Evolutionary conservation across 768 basidiomycete species (phyloP), one percentile per base, ranked within the genome.

Genomic region (Lactarius tabidus): DNA sequence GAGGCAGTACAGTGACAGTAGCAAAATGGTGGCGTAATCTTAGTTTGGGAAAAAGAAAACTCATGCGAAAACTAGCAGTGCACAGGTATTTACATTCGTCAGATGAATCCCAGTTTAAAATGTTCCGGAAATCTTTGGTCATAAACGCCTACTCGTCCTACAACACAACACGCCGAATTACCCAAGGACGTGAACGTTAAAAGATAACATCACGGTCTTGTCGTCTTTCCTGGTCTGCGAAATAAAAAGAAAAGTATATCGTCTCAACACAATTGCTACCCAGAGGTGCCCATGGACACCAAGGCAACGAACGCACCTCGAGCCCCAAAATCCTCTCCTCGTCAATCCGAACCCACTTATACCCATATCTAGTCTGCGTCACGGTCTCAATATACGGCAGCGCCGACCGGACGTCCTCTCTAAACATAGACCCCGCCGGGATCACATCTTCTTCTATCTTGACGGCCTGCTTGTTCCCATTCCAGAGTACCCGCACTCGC

Each of bases 241-340:
- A 54, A 36, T 6, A n/a, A n/a, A n/a, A n/a, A n/a, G n/a, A n/a
- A n/a, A n/a, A n/a, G n/a, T n/a, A 31, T 4, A 33, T n/a, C n/a
- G n/a, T n/a, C n/a, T n/a, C n/a, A n/a, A n/a, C n/a, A n/a, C n/a
- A n/a, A n/a, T n/a, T n/a, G n/a, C n/a, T n/a, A n/a, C n/a, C n/a
- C n/a, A n/a, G 6, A 23, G 48, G 48, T 48, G n/a, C 12, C 9
- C 20, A 3, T 51, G 2, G 23, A 12, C 48, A 51, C 48, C 48
- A 17, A 48, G 26, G 14, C 23, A 26, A 26, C 12, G 14, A 8
- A 38, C 36, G 20, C 57, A 73, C 73, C 67, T 70, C 62, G 56
- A 75, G 53, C 12, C 74, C 74, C 39, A 75, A 60, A 36, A 75
- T 69, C 26, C 72, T 66, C 48, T 72, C 74, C 60, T 74, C 74